Percentiles rank a stretch among this genome's conserved stretches.
These are phyloP conservation scores for Alternaria longipes DNA, from an alignment of 2,329 filamentous ascomycete species.

Conservation along the genomic window DNA sequence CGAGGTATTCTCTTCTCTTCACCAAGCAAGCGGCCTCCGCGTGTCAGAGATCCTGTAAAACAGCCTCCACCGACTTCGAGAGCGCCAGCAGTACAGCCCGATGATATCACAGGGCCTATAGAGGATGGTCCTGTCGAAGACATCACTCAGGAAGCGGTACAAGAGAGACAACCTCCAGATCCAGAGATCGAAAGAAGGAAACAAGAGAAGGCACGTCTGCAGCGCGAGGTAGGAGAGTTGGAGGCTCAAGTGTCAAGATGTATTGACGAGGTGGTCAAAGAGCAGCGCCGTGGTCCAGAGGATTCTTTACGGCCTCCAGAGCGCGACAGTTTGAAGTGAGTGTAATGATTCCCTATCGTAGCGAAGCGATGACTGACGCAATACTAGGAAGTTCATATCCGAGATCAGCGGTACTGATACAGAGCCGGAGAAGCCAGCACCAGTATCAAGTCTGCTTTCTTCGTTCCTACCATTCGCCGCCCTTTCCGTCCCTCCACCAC, in stretches of 20 bases:
- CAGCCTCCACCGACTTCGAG: conserved; percentile 25
- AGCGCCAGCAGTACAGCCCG: conserved; percentile 26
- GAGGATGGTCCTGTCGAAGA: conserved; percentile 19
- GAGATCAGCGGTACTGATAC: conserved; percentile 27
- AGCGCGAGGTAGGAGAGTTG: conserved; percentile 41
- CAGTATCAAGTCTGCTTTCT: conserved; percentile 48
- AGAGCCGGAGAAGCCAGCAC: conserved; percentile 31
- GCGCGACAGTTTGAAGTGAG: conserved; percentile 39
- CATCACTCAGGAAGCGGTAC: neutral
- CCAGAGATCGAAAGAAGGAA: conserved; percentile 40
- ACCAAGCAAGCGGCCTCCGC: conserved; percentile 43
- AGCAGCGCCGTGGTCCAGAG: conserved; percentile 30
- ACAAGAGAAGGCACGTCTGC: conserved; percentile 41
- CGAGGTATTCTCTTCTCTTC: conserved; percentile 42
- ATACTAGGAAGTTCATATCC: conserved; percentile 35
- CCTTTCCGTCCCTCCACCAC: conserved; percentile 37
- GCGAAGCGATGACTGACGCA: conserved; percentile 15
- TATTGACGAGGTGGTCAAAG: conserved; percentile 36
- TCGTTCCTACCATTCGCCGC: conserved; percentile 53
- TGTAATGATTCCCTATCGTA: neutral
- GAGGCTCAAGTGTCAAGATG: conserved; percentile 45
- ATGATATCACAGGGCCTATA: conserved; percentile 16
- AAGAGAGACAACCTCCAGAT: conserved; percentile 27
- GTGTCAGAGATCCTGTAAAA: conserved; percentile 24
- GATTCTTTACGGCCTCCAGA: conserved; percentile 29